Conservation (phyloP, 192 early-diverging fungal genomes). For the Backusella parvicylindrica region DNA sequence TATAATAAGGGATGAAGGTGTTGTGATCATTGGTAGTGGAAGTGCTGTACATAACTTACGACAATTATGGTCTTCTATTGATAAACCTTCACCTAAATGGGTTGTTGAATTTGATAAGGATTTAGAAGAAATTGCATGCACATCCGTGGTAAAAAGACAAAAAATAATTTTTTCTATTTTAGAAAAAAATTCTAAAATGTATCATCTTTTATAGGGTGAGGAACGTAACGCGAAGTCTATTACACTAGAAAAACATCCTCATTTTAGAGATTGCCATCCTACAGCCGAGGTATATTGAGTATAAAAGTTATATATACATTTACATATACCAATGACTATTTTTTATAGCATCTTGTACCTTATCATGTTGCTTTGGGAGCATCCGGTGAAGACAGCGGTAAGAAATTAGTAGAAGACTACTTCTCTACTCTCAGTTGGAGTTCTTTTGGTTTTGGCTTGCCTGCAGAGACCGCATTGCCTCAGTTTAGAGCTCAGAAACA, state of each 20-base stretch:
- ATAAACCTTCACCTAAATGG: conserved; percentile 41
- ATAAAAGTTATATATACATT: not conserved
- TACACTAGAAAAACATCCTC: conserved; percentile 39
- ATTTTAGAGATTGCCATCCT: conserved; percentile 55
- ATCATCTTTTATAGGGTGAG: conserved; percentile 25
- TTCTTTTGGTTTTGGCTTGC: conserved; percentile 24
- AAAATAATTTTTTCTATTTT: not conserved
- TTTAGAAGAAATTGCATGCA: conserved; percentile 41
- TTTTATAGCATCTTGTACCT: conserved; percentile 52
- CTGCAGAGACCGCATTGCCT: not conserved
- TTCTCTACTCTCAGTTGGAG: conserved; percentile 33
- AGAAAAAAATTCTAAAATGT: too few relatives aligned
- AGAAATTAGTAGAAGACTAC: conserved; percentile 37
- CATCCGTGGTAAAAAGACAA: conserved; percentile 2
- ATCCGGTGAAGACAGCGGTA: conserved; percentile 40
- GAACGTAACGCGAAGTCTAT: conserved; percentile 38
- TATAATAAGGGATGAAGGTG: conserved; percentile 47
- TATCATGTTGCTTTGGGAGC: conserved; percentile 66
- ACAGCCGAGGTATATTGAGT: conserved; percentile 47
- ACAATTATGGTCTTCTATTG: conserved; percentile 37
- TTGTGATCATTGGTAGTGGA: conserved; percentile 65
- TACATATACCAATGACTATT: too few relatives aligned
- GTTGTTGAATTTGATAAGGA: conserved; percentile 56
- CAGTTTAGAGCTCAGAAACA: not conserved
- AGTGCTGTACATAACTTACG: conserved; percentile 65